A percentile compares a stretch with the other conserved stretches of the same genome.
Conservation (phyloP, 2,329 filamentous ascomycete species). For the Colletotrichum sp. region DNA sequence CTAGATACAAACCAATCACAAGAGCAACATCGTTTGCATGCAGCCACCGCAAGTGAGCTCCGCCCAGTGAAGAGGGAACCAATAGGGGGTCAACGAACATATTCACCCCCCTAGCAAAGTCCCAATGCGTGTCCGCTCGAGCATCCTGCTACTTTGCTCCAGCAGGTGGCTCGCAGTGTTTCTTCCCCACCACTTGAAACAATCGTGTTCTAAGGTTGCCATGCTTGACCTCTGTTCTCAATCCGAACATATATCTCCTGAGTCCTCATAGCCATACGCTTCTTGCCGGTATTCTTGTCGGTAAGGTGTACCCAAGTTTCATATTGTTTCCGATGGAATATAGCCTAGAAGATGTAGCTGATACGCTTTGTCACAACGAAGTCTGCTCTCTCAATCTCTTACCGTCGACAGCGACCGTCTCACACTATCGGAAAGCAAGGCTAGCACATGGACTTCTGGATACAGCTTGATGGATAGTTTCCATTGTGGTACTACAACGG, state of each 20-base stretch:
- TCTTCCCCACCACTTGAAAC: background rate
- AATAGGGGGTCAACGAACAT: background rate
- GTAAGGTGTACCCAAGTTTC: background rate
- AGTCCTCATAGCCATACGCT: background rate
- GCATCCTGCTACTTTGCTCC: background rate
- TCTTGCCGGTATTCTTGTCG: background rate
- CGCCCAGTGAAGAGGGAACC: background rate
- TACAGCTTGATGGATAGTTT: background rate
- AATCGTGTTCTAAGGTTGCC: background rate
- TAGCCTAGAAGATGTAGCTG: background rate
- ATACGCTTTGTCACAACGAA: background rate
- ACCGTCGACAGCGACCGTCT: background rate
- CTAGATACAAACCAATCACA: background rate
- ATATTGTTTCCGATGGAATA: background rate
- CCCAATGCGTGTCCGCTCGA: background rate
- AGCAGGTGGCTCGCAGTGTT: background rate
- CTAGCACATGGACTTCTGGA: background rate
- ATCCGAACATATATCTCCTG: background rate
- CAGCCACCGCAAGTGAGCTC: background rate
- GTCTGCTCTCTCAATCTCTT: background rate
- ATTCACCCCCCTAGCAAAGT: background rate
- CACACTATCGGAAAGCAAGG: background rate
- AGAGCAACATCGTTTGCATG: background rate
- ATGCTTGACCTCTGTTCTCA: background rate
- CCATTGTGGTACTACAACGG: background rate